Base-by-base conservation (phyloP, 2,329 filamentous ascomycete genomes). In the Aspergillus bombycis region DNA sequence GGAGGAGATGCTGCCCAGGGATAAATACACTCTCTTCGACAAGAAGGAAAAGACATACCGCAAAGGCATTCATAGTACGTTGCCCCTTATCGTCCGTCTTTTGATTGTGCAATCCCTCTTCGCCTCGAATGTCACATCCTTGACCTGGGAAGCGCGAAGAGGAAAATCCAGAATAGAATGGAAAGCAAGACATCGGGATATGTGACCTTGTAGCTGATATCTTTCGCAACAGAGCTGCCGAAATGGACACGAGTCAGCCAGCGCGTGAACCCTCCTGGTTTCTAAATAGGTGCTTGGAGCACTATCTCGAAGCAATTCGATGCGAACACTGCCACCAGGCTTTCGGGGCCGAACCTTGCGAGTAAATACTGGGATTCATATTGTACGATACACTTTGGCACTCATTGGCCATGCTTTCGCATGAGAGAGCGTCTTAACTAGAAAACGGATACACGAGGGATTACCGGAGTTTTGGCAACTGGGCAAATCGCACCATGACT, bases 1-100 rank as follows among this genome's bases (percentile, higher is more conserved):
- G 85, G 86, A 88, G 74, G 93, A 98, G 84, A 99, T 99, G 95
- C 78, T 96, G 78, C 91, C 95, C 54, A 91, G 88, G 80, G 95
- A 99, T 82, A 99, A 99, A 82, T 99, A 99, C 82, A 97, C 93
- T 32, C 91, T 99, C 74, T 99, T 98, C 80, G 94, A 97, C 80
- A 89, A 94, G 72, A 97, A 98, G 81, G 93, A 91, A 78, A 96
- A 94, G 88, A 89, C 88, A 72, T 99, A 98, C 79, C 86, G 95
- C 77, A 99, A 99, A 88, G 92, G 93, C 61, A 94, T 99, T 78
- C 94, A 98, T 82, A 98, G 94, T 97, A 86, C 30, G 45, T 60
- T 32, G 4, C 46, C 14, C 16, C 43, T 21, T 30, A 16, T 32
- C 32, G 36, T 3, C 14, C 16, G 28, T 48, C n/a, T 14, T 21